Evolutionary conservation across 805 yeast species (phyloP).

Genomic region (Metschnikowia gruessii): DNA sequence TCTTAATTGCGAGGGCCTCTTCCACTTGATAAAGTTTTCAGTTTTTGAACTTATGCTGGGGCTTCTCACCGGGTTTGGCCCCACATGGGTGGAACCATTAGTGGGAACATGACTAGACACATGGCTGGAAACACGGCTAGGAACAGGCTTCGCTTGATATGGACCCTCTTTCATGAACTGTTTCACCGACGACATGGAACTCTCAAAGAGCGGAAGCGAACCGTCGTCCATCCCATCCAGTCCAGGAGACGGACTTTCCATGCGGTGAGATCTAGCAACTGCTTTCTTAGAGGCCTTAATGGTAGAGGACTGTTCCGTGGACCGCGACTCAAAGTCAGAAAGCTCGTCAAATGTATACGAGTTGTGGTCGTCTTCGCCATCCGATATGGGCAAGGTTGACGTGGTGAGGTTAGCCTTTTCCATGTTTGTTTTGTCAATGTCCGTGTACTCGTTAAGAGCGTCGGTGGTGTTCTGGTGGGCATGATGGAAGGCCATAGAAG

Average conservation of each 20-base stretch:
- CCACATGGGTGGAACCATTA: no score
- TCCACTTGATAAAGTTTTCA: slow-evolving; percentile 32
- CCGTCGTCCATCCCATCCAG: slow-evolving; percentile 3
- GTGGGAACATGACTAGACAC: no score
- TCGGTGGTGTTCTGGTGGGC: slow-evolving; percentile 6
- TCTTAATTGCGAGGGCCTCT: slow-evolving; percentile 36
- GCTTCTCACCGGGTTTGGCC: no score
- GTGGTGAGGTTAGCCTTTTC: neutral
- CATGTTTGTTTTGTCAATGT: slow-evolving; percentile 10
- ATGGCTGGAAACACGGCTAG: no score
- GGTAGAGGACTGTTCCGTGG: slow-evolving; percentile 5
- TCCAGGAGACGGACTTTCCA: slow-evolving; percentile 6
- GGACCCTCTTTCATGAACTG: slow-evolving; percentile 5
- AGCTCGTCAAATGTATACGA: slow-evolving; percentile 36
- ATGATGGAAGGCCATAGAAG: slow-evolving; percentile 24
- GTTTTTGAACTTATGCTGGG: neutral
- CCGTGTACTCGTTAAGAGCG: slow-evolving; percentile 13
- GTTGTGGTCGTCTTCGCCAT: neutral
- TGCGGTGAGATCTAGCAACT: neutral
- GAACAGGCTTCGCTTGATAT: no score
- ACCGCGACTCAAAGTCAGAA: slow-evolving; percentile 15
- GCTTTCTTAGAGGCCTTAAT: neutral
- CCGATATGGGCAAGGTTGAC: neutral
- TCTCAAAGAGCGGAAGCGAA: slow-evolving; percentile 9
- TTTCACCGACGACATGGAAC: slow-evolving; percentile 16